Evolutionary conservation across 768 basidiomycete genomes (phyloP), one percentile per base, ranked within the genome.

Genomic region (Lentinula edodes): DNA sequence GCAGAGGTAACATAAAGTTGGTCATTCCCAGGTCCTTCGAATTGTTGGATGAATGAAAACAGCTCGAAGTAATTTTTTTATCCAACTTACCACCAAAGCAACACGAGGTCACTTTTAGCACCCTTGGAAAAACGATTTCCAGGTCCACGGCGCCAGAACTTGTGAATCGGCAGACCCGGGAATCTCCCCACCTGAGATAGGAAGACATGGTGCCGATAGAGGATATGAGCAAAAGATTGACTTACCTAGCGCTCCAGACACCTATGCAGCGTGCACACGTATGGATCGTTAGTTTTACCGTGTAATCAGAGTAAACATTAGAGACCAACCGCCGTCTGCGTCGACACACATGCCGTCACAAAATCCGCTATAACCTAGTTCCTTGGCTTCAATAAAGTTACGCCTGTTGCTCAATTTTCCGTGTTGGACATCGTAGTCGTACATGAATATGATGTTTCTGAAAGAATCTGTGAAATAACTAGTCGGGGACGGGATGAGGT

Each of bases 391-490:
- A 51, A 87, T 74, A 56, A 83, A 82, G 10, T 84, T 66, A 10
- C 87, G 79, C 60, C 83, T 79, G 67, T 86, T 85, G 46, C 78
- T 75, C 42, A 87, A 66, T 13, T 75, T 72, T n/a, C 86, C 88
- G 52, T 81, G 74, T 18, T 80, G 69, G 55, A 72, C 63, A 63
- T 77, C 74, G 65, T 88, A 89, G 67, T 87, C 84, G 67, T 87
- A 88, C 20, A 83, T 84, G 63, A 86, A 84, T 63, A 90, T 89
- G 65, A 78, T 75, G 72, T 88, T 87, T n/a, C 73, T 73, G 59
- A 82, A 71, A 1, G 86, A 89, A 70, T 89, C 85, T 60, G 87
- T 88, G 69, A 88, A 88, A 72, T 87, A 88, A 70, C 87, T 88
- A 67, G 56, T 51, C 55, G 46, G 53, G 51, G 23, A n/a, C 5